Evolutionary conservation across 2,329 filamentous ascomycete species (phyloP).

Genomic region (Lecanoromycetidae sp.): DNA sequence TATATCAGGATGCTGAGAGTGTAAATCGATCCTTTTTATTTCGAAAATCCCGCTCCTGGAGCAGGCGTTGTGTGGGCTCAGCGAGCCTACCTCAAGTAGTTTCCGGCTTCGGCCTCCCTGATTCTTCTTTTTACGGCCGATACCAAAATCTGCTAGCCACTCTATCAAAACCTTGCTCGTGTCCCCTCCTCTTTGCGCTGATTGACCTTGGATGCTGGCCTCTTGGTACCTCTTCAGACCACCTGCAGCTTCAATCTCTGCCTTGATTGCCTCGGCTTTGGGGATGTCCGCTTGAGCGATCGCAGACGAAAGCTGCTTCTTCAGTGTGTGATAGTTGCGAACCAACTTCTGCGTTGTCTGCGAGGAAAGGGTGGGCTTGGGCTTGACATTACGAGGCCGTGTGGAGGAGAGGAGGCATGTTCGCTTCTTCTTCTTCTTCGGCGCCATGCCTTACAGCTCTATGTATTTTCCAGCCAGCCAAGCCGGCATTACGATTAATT

Average conservation of each 20-base stretch:
- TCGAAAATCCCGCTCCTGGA: slow-evolving; percentile 59
- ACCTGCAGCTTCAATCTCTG: slow-evolving; percentile 43
- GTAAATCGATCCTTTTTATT: slow-evolving; percentile 75
- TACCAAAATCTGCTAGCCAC: slow-evolving; percentile 40
- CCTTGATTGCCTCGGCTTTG: slow-evolving; percentile 33
- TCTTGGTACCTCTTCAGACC: slow-evolving; percentile 49
- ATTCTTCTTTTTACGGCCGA: slow-evolving; percentile 19
- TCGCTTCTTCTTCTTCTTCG: slow-evolving; percentile 21
- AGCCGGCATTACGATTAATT: background rate
- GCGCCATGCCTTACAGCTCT: background rate
- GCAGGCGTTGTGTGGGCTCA: slow-evolving; percentile 76
- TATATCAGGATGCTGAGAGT: slow-evolving; percentile 73
- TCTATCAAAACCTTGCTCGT: slow-evolving; percentile 47
- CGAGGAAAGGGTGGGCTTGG: slow-evolving; percentile 37
- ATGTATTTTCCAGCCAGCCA: background rate
- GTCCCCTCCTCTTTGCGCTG: slow-evolving; percentile 49
- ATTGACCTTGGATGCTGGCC: slow-evolving; percentile 51
- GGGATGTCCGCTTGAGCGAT: slow-evolving; percentile 30
- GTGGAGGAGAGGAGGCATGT: slow-evolving; percentile 32
- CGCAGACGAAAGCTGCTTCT: slow-evolving; percentile 45
- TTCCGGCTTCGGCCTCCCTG: slow-evolving; percentile 33
- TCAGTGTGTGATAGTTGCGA: slow-evolving; percentile 46
- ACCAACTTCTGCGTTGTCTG: slow-evolving; percentile 48
- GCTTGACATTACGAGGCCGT: slow-evolving; percentile 33
- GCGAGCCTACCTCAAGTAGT: slow-evolving; percentile 79